Evolutionary conservation across 2,329 filamentous ascomycete species (phyloP).

Genomic region (Macroventuria anomochaeta): DNA sequence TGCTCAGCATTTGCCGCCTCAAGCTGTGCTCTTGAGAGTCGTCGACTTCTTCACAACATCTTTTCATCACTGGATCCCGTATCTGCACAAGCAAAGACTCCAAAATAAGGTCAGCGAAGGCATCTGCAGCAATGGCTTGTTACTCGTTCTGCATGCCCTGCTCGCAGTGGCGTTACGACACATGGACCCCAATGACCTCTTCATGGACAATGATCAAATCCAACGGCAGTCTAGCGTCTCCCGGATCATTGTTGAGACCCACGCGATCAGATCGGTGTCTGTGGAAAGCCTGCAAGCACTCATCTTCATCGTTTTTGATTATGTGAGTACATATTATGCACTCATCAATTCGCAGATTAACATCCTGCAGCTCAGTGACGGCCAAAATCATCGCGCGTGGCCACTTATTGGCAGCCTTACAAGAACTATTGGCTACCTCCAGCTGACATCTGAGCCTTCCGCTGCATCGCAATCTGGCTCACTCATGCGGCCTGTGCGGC

Average conservation of each 20-base stretch:
- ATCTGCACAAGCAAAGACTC: slow-evolving; percentile 41
- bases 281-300: slow-evolving; percentile 41
- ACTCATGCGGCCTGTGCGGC: slow-evolving; percentile 39
- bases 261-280: slow-evolving; percentile 35
- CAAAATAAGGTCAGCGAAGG: slow-evolving; percentile 31
- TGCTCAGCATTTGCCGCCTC: slow-evolving; percentile 35
- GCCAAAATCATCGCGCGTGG: slow-evolving; percentile 39
- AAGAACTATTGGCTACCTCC: slow-evolving; percentile 43
- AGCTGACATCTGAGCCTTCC: slow-evolving; percentile 40
- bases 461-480: slow-evolving; percentile 30
- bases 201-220: slow-evolving; percentile 38
- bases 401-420: slow-evolving; percentile 45
- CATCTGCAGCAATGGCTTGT: slow-evolving; percentile 20
- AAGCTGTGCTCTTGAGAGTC: slow-evolving; percentile 34
- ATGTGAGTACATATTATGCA: slow-evolving; percentile 22
- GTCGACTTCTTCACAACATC: slow-evolving; percentile 42
- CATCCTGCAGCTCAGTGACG: slow-evolving; percentile 38
- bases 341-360: neutral
- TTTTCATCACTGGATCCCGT: slow-evolving; percentile 47
- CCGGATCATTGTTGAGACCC: slow-evolving; percentile 40
- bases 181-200: slow-evolving; percentile 30
- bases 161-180: slow-evolving; percentile 39
- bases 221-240: slow-evolving; percentile 34
- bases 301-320: slow-evolving; percentile 43
- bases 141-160: slow-evolving; percentile 40